phyloP scores from a whole-genome alignment of 2,329 filamentous ascomycete species.

The Colletotrichum endophyticum region DNA sequence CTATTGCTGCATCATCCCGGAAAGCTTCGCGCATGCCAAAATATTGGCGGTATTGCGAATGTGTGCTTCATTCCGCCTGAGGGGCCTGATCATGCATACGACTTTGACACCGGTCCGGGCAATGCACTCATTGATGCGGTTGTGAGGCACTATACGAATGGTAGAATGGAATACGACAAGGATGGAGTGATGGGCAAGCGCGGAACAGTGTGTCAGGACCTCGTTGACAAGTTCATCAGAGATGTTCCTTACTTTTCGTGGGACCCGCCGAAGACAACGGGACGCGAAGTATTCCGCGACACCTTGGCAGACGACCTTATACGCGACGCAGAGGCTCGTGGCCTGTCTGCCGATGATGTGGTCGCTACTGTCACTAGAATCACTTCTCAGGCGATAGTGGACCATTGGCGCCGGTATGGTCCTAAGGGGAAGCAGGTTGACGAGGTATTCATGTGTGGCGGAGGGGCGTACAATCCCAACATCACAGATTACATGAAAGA shows the following conservation, averaged over 20 bases:
- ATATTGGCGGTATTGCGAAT: slow-evolving; percentile 66
- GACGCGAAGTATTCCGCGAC: background rate
- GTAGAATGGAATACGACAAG: background rate
- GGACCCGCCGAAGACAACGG: background rate
- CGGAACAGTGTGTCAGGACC: background rate
- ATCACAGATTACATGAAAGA: background rate
- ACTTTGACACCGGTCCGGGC: slow-evolving; percentile 62
- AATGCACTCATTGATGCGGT: slow-evolving; percentile 63
- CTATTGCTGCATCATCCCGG: slow-evolving; percentile 60
- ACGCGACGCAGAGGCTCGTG: background rate
- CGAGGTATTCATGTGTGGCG: background rate
- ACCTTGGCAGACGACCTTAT: background rate
- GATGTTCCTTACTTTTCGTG: background rate
- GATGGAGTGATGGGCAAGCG: background rate
- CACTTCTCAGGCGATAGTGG: no score
- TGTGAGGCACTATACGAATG: slow-evolving; percentile 38
- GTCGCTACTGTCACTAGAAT: background rate
- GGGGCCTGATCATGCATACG: slow-evolving; percentile 42
- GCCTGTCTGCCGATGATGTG: background rate
- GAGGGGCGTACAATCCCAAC: background rate
- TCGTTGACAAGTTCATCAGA: background rate
- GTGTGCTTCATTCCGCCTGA: slow-evolving; percentile 64
- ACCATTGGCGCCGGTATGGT: background rate
- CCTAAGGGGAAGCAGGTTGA: background rate
- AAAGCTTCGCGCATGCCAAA: slow-evolving; percentile 63